These are phyloP conservation scores for Amanita rimosa DNA, from an alignment of 768 basidiomycete species.

Conservation along the genomic window DNA sequence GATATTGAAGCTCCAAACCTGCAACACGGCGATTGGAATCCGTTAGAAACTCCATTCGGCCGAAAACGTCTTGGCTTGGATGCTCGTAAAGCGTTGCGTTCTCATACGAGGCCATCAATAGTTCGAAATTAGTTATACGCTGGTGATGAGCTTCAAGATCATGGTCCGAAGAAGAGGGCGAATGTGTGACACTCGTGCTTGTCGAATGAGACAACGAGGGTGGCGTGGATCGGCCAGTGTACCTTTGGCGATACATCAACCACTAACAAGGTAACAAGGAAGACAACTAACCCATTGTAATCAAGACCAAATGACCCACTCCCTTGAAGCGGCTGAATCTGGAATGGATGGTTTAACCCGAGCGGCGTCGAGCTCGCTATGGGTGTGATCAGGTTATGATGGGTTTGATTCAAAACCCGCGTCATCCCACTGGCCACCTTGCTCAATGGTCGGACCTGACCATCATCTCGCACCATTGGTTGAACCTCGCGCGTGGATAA, in stretches of 20 bases:
- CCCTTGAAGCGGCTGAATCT: background rate
- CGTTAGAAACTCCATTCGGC: background rate
- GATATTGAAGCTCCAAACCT: background rate
- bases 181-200: slow-evolving; percentile 2
- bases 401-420: background rate
- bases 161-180: slow-evolving; percentile 3
- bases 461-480: background rate
- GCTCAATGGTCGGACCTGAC: background rate
- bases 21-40: background rate
- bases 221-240: background rate
- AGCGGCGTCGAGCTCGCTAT: background rate
- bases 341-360: background rate
- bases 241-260: background rate
- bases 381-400: background rate
- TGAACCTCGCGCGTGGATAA: background rate
- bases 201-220: slow-evolving; percentile 3
- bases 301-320: background rate
- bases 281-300: background rate
- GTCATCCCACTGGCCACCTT: background rate
- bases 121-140: background rate
- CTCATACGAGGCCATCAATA: slow-evolving; percentile 1
- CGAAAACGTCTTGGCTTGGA: background rate
- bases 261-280: background rate
- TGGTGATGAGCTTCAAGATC: slow-evolving; percentile 1
- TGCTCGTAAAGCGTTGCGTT: background rate